Conservation (phyloP, 331 rosid species). For the Malus hybrid region DNA sequence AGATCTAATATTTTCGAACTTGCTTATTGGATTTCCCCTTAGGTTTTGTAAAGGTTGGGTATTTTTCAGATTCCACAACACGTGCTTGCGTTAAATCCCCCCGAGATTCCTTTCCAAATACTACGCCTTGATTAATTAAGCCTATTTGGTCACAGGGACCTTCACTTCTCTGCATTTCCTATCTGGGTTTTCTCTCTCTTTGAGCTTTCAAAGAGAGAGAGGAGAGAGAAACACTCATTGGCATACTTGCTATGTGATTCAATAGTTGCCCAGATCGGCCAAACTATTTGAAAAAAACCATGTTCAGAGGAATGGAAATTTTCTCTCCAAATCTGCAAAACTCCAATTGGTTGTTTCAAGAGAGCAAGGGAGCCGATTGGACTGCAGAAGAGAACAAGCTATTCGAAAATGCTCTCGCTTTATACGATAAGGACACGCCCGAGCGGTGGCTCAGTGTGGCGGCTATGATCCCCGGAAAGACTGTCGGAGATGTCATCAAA, state of each 20-base stretch:
- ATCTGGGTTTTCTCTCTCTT: slow-evolving; percentile 38
- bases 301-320: slow-evolving; percentile 52
- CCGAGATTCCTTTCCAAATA: slow-evolving; percentile 35
- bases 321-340: slow-evolving; percentile 57
- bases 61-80: slow-evolving; percentile 34
- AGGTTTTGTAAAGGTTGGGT: slow-evolving; percentile 27
- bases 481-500: slow-evolving; percentile 77
- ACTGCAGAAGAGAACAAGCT: slow-evolving; percentile 70
- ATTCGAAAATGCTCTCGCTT: slow-evolving; percentile 83
- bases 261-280: not conserved
- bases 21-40: slow-evolving; percentile 28
- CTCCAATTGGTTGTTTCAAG: slow-evolving; percentile 76
- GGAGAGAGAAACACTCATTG: not conserved
- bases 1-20: slow-evolving; percentile 20
- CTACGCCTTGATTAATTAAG: slow-evolving; percentile 21
- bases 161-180: slow-evolving; percentile 40
- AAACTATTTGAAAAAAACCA: slow-evolving; percentile 13
- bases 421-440: slow-evolving; percentile 61
- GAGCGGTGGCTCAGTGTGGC: slow-evolving; percentile 83
- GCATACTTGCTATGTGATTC: slow-evolving; percentile 14
- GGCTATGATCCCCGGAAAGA: slow-evolving; percentile 68
- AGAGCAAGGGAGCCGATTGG: slow-evolving; percentile 64
- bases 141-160: slow-evolving; percentile 26
- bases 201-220: slow-evolving; percentile 31
- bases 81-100: slow-evolving; percentile 30